Conservation (phyloP, 441 rosid genomes). For the Mallotus repandus region DNA sequence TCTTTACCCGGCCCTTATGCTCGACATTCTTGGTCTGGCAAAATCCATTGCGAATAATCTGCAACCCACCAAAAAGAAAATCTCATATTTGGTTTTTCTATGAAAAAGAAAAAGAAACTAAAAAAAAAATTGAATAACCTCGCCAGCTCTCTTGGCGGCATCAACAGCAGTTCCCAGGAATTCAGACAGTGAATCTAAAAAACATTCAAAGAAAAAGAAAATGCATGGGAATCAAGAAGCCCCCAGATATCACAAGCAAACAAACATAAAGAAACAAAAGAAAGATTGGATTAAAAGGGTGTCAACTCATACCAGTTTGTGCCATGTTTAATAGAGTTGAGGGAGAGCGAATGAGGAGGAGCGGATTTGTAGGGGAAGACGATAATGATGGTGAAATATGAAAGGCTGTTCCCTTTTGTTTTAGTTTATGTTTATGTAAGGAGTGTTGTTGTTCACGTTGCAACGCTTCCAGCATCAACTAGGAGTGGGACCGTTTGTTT, state of each 20-base stretch:
- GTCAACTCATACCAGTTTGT: too few relatives aligned
- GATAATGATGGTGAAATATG: too few relatives aligned
- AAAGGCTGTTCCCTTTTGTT: too few relatives aligned
- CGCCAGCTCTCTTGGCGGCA: constrained; percentile 87
- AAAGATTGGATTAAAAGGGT: too few relatives aligned
- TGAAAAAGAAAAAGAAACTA: neutral
- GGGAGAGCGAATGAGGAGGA: too few relatives aligned
- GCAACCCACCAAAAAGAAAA: constrained; percentile 14
- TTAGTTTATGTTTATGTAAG: too few relatives aligned
- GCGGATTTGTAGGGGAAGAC: too few relatives aligned
- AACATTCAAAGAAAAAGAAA: neutral
- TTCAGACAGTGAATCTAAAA: constrained; percentile 51
- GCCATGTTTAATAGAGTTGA: too few relatives aligned
- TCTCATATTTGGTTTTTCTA: neutral
- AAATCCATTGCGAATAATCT: constrained; percentile 82
- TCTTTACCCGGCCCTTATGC: constrained; percentile 82
- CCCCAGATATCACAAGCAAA: neutral
- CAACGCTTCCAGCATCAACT: too few relatives aligned
- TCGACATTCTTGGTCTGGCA: constrained; percentile 83
- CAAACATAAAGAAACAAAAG: neutral
- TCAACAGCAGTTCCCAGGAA: constrained; percentile 69
- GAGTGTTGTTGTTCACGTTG: too few relatives aligned
- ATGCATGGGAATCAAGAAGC: constrained; percentile 15
- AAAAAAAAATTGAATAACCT: constrained; percentile 38
- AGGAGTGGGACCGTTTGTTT: too few relatives aligned